A percentile compares a stretch with the other conserved stretches of the same genome.
Conservation (phyloP, 2,329 filamentous ascomycete genomes). For the Coniochaeta sp. region DNA sequence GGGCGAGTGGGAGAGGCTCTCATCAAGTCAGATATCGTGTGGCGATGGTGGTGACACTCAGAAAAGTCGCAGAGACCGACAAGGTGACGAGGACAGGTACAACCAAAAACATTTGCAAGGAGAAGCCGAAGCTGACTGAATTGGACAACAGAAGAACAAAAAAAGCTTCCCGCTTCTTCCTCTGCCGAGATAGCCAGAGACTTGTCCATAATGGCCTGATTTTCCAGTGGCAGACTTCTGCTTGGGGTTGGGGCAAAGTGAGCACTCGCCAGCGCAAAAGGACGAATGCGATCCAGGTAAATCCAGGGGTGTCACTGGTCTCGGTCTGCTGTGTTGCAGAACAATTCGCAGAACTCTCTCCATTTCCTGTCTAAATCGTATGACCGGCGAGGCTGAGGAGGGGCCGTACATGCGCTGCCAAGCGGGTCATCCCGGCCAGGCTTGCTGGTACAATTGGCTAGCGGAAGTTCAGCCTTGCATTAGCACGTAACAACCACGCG, state of each 20-base stretch:
- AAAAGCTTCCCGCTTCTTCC: background rate
- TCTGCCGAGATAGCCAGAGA: constrained; percentile 1
- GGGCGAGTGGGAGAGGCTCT: background rate
- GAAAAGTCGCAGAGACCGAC: background rate
- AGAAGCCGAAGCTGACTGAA: background rate
- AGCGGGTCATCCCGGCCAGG: background rate
- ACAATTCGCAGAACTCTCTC: constrained; percentile 1
- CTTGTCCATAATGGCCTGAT: background rate
- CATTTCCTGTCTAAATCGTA: constrained; percentile 4
- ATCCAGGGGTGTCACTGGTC: background rate
- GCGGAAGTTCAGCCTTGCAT: background rate
- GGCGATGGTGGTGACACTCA: background rate
- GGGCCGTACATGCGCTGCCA: background rate
- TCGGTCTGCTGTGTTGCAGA: constrained; percentile 5
- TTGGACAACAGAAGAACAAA: too few relatives aligned
- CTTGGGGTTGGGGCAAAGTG: background rate
- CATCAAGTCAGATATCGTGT: too few relatives aligned
- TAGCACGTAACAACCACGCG: background rate
- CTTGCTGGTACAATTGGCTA: background rate
- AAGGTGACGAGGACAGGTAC: too few relatives aligned
- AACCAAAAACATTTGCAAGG: background rate
- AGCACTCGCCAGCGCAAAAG: background rate
- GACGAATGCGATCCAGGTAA: background rate
- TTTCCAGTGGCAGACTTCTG: background rate
- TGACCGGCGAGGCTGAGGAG: constrained; percentile 3